Conservation (phyloP, 2,329 filamentous ascomycete species). For the Myriosclerotinia curreyana region DNA sequence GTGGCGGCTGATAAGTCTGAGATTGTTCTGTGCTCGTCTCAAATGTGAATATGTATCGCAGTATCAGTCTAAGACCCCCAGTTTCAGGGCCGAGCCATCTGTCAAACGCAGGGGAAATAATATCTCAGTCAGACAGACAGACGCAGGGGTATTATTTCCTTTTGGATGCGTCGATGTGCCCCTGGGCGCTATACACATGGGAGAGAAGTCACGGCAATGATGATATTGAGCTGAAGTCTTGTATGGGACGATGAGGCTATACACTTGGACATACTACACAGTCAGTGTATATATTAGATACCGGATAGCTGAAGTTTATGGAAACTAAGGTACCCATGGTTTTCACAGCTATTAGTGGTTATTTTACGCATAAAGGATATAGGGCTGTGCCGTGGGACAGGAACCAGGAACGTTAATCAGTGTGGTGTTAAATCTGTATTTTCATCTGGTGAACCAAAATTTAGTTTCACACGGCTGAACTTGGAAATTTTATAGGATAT, state of each 20-base stretch:
- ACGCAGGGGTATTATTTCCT: slow-evolving; percentile 2
- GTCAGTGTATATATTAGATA: not conserved
- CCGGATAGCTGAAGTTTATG: not conserved
- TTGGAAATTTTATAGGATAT: not conserved
- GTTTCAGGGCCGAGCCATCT: not conserved
- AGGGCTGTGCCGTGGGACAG: not conserved
- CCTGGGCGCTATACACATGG: not conserved
- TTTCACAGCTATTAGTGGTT: not conserved
- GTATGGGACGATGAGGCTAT: no score
- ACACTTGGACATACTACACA: no score
- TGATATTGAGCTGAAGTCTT: not conserved
- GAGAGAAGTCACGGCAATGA: not conserved
- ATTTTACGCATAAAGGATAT: not conserved
- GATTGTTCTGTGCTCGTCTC: no score
- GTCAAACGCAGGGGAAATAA: not conserved
- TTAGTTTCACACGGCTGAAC: not conserved
- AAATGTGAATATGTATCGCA: not conserved
- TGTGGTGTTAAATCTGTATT: not conserved
- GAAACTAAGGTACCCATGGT: not conserved
- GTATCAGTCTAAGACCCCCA: no score
- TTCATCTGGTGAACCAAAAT: not conserved
- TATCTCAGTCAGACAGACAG: not conserved
- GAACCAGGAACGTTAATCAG: not conserved
- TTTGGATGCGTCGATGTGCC: not conserved
- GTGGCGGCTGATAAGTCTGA: slow-evolving; percentile 5